These are phyloP conservation scores for Tricholoma hemisulphureum DNA, from an alignment of 768 basidiomycete genomes.

Conservation along the genomic window DNA sequence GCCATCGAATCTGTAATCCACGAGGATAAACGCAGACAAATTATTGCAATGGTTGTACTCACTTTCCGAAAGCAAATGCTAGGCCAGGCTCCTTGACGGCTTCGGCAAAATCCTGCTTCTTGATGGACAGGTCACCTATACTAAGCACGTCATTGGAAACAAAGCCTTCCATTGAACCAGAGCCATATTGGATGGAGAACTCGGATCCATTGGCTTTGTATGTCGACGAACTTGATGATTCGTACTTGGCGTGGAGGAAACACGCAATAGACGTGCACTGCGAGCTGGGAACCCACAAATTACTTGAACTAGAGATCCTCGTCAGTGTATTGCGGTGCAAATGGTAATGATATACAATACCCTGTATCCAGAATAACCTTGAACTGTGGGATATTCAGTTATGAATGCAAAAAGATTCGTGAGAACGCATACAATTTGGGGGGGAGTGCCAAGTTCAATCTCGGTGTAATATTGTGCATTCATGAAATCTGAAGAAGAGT, in stretches of 20 bases:
- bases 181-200: constrained; percentile 92
- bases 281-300: constrained; percentile 89
- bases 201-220: constrained; percentile 87
- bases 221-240: constrained; percentile 72
- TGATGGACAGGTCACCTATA: constrained; percentile 82
- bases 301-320: constrained; percentile 61
- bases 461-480: constrained; percentile 97
- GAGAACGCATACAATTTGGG: constrained; percentile 61
- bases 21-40: background rate
- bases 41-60: constrained; percentile 26
- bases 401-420: background rate
- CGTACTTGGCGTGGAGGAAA: constrained; percentile 93
- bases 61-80: constrained; percentile 96
- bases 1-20: constrained; percentile 75
- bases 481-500: constrained; percentile 72
- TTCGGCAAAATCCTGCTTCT: constrained; percentile 86
- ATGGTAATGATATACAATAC: constrained; percentile 30
- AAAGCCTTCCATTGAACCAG: constrained; percentile 95
- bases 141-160: constrained; percentile 78
- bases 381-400: constrained; percentile 50
- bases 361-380: constrained; percentile 96
- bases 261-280: constrained; percentile 87
- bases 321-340: constrained; percentile 8
- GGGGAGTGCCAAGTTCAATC: constrained; percentile 78
- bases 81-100: constrained; percentile 95